Percentiles rank a stretch among this genome's conserved stretches.
Conservation (phyloP, 768 basidiomycete genomes). For the Suillus americanus region DNA sequence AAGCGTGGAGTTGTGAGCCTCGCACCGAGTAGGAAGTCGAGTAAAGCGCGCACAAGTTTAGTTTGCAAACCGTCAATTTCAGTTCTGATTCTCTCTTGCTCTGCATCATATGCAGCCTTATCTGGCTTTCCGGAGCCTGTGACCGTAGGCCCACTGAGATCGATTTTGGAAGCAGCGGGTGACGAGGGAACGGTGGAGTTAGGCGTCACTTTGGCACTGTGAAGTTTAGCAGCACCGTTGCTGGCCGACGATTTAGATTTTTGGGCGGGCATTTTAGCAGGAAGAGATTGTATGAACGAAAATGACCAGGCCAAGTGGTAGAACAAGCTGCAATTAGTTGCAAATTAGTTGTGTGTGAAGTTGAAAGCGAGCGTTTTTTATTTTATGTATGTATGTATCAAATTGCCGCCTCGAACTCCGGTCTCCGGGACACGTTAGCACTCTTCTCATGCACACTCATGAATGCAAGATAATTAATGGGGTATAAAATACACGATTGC, state of each 20-base stretch:
- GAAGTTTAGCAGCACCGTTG: constrained; percentile 43
- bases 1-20: constrained; percentile 11
- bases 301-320: constrained; percentile 11
- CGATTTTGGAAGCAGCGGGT: constrained; percentile 20
- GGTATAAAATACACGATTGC: constrained; percentile 3
- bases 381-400: neutral
- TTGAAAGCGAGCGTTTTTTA: neutral
- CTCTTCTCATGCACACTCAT: neutral
- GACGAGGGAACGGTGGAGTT: constrained; percentile 28
- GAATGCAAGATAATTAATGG: constrained; percentile 5
- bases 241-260: constrained; percentile 56
- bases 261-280: constrained; percentile 34
- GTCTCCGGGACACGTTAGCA: neutral
- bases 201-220: constrained; percentile 20
- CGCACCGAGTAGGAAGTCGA: constrained; percentile 1
- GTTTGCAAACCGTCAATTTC: constrained; percentile 83
- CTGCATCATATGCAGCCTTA: constrained; percentile 78
- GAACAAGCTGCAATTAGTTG: neutral
- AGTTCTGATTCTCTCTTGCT: constrained; percentile 78
- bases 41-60: constrained; percentile 63
- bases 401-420: neutral
- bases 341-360: constrained; percentile 7
- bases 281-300: constrained; percentile 18
- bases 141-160: constrained; percentile 24
- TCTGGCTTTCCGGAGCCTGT: constrained; percentile 66